Evolutionary conservation across 352 stramenopile genomes (phyloP), one percentile per base, ranked within the genome.

Genomic region (Elongisporangium anandrum): DNA sequence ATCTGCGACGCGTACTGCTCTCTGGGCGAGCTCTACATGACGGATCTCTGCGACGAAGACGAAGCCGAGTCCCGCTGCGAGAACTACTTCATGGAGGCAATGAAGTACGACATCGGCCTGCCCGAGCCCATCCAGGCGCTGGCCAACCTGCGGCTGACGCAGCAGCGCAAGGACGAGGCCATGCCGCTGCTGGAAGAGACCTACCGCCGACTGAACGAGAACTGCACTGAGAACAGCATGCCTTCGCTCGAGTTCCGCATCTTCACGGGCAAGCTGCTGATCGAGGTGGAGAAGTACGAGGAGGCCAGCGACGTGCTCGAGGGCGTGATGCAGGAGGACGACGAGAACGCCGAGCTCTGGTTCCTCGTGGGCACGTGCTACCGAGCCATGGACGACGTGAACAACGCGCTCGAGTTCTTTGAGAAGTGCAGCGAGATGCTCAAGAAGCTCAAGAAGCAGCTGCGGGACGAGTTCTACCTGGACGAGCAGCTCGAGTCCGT

Each of bases 21-120:
- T 8, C 78, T 99, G 15, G 94, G 90, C 12, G 97, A 99, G 77
- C 85, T 99, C 17, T 99, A 98, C 73, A 94, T 99, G 82, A 99
- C 96, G 23, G 96, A 99, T 69, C 77, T 99, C 47, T 99, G 86
- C 60, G 84, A 93, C 65, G 72, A 89, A 68, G 74, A 95, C 59
- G 87, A 98, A 66, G 97, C 97, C 20, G 96, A 99, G 77, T 68
- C 60, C 12, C 79, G 85, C 41, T 99, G 96, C 68, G 94, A 99
- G 72, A 74, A 75, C 2, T 93, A 91, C 59, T 87, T 99, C 38
- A 64, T 87, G 54, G 74, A 92, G 24, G 94, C 96, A 38, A 80
- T 98, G 65, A 83, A 92, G 70, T 88, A 93, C 63, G 90, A 98
- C 64, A 74, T 96, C n/a, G 82, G 80, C 1, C 66, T 93, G 52